Evolutionary conservation across 2,329 filamentous ascomycete genomes (phyloP), one percentile per base, ranked within the genome.

Genomic region (Bretziella fagacearum): DNA sequence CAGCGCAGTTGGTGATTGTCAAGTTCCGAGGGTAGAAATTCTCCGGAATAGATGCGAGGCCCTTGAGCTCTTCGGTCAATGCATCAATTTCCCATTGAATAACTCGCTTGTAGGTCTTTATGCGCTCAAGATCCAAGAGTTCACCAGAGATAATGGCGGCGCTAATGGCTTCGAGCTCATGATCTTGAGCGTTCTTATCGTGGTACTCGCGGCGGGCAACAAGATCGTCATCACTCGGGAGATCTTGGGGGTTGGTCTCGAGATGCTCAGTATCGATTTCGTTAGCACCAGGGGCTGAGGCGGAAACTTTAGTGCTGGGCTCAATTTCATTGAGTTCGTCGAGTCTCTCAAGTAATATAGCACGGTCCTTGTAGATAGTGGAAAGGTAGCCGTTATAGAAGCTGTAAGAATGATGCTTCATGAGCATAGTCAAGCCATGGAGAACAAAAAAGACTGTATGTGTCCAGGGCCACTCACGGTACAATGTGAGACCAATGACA

Each of bases 351-450:
- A 64, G 57, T n/a, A 74, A 58, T n/a, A 59, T 56, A 8, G 56
- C 53, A 2, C 71, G 64, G 48, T 64, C 65, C 49, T 71, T 68
- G 55, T 77, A 74, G 2, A 74, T 64, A 17, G 73, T 70, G 2
- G 72, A 84, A 44, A 79, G 64, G 52, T 86, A 73, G 5, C 83
- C 82, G 55, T 86, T 87, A 60, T 84, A 86, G 54, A 84, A 84
- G 3, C 79, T 71, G 56, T 84, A 86, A 15, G 77, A 81, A 58
- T 86, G 83, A 60, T 85, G 81, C 64, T 89, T 89, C 83, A 87
- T 87, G 20, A 87, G 58, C 69, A 86, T 80, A 2, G 81, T 74
- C 47, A 87, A 63, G 11, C 76, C 76, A 56, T 87, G 81, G 15
- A 87, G 64, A 7, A 83, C 76, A 44, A 84, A 81, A 59, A 82